phyloP scores from a whole-genome alignment of 2,329 filamentous ascomycete genomes.

The Sordariomycetes sp. region DNA sequence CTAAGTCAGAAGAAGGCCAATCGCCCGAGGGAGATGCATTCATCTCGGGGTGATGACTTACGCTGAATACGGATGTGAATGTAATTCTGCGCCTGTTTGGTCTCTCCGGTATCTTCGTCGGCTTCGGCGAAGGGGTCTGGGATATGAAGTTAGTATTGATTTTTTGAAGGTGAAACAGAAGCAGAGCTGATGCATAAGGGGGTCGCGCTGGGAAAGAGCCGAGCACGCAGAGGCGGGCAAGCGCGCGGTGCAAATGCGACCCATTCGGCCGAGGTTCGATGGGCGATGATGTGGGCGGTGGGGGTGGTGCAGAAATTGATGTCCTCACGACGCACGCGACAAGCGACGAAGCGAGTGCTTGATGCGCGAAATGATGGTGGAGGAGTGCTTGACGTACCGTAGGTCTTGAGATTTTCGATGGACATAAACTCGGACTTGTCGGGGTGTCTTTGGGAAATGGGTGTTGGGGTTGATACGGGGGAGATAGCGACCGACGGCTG shows the following conservation, averaged over 20 bases:
- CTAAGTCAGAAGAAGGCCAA: background rate
- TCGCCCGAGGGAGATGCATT: background rate
- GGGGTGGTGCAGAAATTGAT: conserved; percentile 1
- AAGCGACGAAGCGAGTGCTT: background rate
- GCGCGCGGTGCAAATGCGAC: background rate
- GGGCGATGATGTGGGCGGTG: background rate
- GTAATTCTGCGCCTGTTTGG: conserved; percentile 92
- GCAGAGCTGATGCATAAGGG: background rate
- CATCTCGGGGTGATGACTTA: conserved; percentile 40
- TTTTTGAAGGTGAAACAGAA: background rate
- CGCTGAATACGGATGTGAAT: conserved; percentile 99
- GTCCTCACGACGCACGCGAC: no score
- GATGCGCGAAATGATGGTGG: background rate
- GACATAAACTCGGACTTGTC: conserved; percentile 85
- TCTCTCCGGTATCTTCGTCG: conserved; percentile 97
- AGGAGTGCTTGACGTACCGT: conserved; percentile 53
- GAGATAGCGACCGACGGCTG: conserved; percentile 5
- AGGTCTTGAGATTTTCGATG: conserved; percentile 97
- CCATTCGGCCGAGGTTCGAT: no score
- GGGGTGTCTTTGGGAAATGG: conserved; percentile 47
- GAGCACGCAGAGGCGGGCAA: conserved; percentile 3
- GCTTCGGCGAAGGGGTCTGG: conserved; percentile 99
- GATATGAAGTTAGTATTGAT: background rate
- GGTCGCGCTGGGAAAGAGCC: conserved; percentile 1
- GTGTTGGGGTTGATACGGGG: conserved; percentile 20